Evolutionary conservation across 2,329 filamentous ascomycete species (phyloP), one percentile per base, ranked within the genome.

Genomic region (Alternaria sp.): DNA sequence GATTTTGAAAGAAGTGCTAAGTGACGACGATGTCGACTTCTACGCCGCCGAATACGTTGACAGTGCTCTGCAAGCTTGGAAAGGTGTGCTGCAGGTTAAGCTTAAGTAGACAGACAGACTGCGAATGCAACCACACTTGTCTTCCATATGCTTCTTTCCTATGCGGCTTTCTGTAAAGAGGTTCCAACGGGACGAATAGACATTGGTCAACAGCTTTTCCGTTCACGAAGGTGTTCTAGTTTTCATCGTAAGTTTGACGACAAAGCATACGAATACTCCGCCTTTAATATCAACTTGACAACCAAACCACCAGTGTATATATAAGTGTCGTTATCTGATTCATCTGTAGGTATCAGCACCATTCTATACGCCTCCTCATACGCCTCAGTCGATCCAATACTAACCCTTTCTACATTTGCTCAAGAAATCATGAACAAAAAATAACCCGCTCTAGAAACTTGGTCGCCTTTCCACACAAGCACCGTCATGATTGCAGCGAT

Each of bases 41-140:
- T 77, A 73, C 62, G 71, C 72, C 11, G 59, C 51, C 11, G 71
- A 75, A 46, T 77, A 76, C 49, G 69, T 71, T 7, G 74, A 76
- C 20, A 73, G 71, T n/a, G 72, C 68, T 6, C 44, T 73, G 2
- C 74, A 77, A 24, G 70, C 73, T 4, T 67, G 76, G 64, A 65
- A 67, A 18, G 74, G 73, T 1, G 66, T 78, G 16, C 43, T 71
- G 46, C 71, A 70, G 61, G 75, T 78, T 18, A 77, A 74, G 63
- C 63, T 76, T n/a, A 71, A 66, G 63, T 76, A 75, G 65, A 54
- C n/a, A 22, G 26, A 24, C 20, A 46, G 16, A 24, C 16, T 4
- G 24, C 34, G 18, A 20, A 28, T 48, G n/a, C 12, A 32, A 41
- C 8, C 18, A 30, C 7, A n/a, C 24, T 24, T 2, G 20, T 11